Evolutionary conservation across 1,139 yeast genomes (phyloP).

Genomic region (Zhuliangozyma parablackwelliae): DNA sequence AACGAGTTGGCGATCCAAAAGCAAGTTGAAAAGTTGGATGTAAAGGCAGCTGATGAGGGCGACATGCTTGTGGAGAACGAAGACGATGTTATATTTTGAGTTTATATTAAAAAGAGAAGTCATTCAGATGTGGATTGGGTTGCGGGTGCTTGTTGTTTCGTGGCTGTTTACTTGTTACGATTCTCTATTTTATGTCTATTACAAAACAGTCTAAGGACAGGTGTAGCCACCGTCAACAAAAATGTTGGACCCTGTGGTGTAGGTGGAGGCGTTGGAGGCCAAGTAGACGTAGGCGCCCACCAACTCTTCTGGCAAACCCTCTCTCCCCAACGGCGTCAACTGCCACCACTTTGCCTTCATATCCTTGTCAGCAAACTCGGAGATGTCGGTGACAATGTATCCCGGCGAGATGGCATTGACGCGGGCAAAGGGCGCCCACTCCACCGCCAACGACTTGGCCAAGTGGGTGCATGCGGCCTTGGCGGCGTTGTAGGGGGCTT

Average conservation of each 20-base stretch:
- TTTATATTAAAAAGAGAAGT: too few species aligned
- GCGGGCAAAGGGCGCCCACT: slow-evolving; percentile 78
- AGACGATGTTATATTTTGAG: slow-evolving; percentile 40
- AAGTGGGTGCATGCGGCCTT: slow-evolving; percentile 84
- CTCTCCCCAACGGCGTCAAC: slow-evolving; percentile 71
- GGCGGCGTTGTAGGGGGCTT: slow-evolving; percentile 80
- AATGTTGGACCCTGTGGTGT: slow-evolving; percentile 79
- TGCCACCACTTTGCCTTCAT: slow-evolving; percentile 34
- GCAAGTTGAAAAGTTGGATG: slow-evolving; percentile 22
- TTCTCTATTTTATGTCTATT: neutral
- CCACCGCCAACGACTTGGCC: slow-evolving; percentile 73
- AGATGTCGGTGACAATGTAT: slow-evolving; percentile 57
- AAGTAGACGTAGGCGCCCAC: slow-evolving; percentile 79
- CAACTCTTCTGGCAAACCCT: slow-evolving; percentile 75
- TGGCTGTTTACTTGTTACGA: too few species aligned
- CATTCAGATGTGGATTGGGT: too few species aligned
- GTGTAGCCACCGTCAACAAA: slow-evolving; percentile 85
- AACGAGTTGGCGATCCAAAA: slow-evolving; percentile 15
- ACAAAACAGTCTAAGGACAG: slow-evolving; percentile 24
- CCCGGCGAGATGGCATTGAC: slow-evolving; percentile 82
- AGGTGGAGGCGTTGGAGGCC: slow-evolving; percentile 76
- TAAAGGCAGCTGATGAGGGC: slow-evolving; percentile 17
- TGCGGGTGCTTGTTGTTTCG: too few species aligned
- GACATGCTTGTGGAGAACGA: slow-evolving; percentile 37
- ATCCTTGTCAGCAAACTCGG: slow-evolving; percentile 38